phyloP scores from a whole-genome alignment of 257 asterid genomes.

The Gentiana dahurica region DNA sequence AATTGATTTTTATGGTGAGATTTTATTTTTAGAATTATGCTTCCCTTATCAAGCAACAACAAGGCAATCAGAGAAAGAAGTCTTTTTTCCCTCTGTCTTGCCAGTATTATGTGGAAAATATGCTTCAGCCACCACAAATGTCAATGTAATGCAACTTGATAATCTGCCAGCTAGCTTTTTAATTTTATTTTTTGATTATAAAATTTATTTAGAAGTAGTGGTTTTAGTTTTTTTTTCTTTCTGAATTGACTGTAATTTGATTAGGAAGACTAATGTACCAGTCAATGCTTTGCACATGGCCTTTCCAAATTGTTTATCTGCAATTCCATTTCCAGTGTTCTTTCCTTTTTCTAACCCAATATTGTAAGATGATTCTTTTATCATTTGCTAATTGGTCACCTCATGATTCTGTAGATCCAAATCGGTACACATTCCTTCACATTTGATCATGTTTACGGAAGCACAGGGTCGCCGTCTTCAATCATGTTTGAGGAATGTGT shows the following conservation, averaged over 20 bases:
- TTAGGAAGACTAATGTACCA: not conserved
- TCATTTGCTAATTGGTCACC: not conserved
- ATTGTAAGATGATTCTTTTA: not conserved
- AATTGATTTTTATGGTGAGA: too few relatives aligned
- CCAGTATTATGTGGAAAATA: not conserved
- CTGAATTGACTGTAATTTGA: slow-evolving; percentile 4
- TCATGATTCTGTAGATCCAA: slow-evolving; percentile 53
- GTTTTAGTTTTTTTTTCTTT: not conserved
- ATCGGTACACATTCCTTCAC: slow-evolving; percentile 92
- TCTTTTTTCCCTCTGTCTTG: too few relatives aligned
- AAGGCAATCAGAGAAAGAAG: too few relatives aligned
- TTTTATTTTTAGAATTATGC: too few relatives aligned
- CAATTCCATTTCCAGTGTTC: not conserved
- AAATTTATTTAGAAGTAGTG: not conserved
- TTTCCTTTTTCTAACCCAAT: slow-evolving; percentile 3
- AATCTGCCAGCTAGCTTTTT: not conserved
- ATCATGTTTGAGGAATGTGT: slow-evolving; percentile 94
- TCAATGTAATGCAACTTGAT: not conserved
- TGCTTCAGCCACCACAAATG: not conserved
- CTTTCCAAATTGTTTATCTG: not conserved
- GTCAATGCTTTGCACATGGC: not conserved
- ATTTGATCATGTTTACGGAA: slow-evolving; percentile 95
- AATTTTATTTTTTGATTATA: not conserved
- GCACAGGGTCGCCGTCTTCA: slow-evolving; percentile 64
- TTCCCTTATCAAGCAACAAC: too few relatives aligned